Conservation (phyloP, 176 grass and related monocot species). For the Cymbopogon citratus region DNA sequence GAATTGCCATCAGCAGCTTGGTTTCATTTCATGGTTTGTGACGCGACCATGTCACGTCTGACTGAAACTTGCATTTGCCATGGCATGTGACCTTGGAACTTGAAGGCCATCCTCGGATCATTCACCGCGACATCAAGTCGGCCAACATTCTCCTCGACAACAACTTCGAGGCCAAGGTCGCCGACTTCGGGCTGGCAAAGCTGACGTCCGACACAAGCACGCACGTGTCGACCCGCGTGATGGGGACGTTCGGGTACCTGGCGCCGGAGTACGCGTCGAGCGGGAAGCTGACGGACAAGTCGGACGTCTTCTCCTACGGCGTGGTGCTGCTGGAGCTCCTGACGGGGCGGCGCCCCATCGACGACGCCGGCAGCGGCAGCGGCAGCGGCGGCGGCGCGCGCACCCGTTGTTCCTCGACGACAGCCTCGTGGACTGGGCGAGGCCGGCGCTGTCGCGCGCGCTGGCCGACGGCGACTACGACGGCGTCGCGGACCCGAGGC, state of each 20-base stretch:
- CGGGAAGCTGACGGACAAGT: conserved; percentile 74
- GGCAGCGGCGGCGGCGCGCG: neutral
- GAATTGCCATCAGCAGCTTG: neutral
- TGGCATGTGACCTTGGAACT: neutral
- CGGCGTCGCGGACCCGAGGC: conserved; percentile 49
- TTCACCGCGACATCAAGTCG: conserved; percentile 78
- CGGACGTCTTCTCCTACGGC: conserved; percentile 66
- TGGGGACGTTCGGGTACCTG: conserved; percentile 80
- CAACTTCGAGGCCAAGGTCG: conserved; percentile 78
- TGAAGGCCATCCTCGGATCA: conserved; percentile 71
- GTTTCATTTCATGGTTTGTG: neutral
- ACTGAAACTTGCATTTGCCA: neutral
- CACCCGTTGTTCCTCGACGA: conserved; percentile 46
- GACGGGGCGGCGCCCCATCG: conserved; percentile 52
- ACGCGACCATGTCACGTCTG: neutral
- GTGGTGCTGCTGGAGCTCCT: conserved; percentile 71
- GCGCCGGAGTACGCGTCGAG: conserved; percentile 76
- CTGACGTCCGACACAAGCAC: conserved; percentile 48
- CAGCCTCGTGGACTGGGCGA: conserved; percentile 67
- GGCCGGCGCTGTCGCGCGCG: conserved; percentile 50
- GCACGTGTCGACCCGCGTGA: conserved; percentile 65
- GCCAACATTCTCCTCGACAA: conserved; percentile 66
- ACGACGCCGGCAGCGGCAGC: neutral
- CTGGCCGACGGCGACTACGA: conserved; percentile 63
- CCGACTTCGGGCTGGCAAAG: conserved; percentile 79